Conservation (phyloP, 768 basidiomycete species). For the Boletus rubropictus region DNA sequence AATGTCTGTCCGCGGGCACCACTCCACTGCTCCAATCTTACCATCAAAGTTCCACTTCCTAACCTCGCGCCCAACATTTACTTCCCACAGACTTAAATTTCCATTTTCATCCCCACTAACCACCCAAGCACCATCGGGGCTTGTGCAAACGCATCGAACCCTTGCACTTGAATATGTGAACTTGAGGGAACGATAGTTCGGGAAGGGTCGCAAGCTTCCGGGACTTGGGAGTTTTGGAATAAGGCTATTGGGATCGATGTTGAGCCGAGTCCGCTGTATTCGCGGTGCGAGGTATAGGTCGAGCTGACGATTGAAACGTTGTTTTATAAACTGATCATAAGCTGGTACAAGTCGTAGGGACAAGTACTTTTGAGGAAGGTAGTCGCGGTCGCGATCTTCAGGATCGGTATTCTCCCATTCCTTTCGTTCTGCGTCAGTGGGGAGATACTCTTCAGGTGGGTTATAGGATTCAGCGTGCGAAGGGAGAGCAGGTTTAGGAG, state of each 20-base stretch:
- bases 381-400: slow-evolving; percentile 86
- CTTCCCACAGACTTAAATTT: slow-evolving; percentile 84
- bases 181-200: slow-evolving; percentile 70
- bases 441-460: slow-evolving; percentile 94
- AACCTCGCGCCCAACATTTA: slow-evolving; percentile 81
- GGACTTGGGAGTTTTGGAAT: slow-evolving; percentile 95
- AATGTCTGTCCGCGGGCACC: slow-evolving; percentile 87
- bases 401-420: slow-evolving; percentile 79
- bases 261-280: slow-evolving; percentile 78
- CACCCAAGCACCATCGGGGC: slow-evolving; percentile 88
- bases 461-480: slow-evolving; percentile 98
- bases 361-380: slow-evolving; percentile 80
- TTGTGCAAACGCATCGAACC: slow-evolving; percentile 70
- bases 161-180: slow-evolving; percentile 64
- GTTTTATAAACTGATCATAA: slow-evolving; percentile 86
- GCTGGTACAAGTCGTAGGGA: slow-evolving; percentile 88
- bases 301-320: slow-evolving; percentile 88
- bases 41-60: slow-evolving; percentile 78
- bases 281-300: slow-evolving; percentile 96
- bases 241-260: slow-evolving; percentile 85
- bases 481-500: slow-evolving; percentile 85
- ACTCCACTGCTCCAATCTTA: slow-evolving; percentile 81
- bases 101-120: slow-evolving; percentile 90
- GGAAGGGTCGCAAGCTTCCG: slow-evolving; percentile 89
- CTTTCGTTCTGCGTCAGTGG: slow-evolving; percentile 72